A percentile compares a stretch with the other conserved stretches of the same genome.
These are phyloP conservation scores for Trichosporon sp. DNA, from an alignment of 1,284 basidiomycete species.

Conservation along the genomic window DNA sequence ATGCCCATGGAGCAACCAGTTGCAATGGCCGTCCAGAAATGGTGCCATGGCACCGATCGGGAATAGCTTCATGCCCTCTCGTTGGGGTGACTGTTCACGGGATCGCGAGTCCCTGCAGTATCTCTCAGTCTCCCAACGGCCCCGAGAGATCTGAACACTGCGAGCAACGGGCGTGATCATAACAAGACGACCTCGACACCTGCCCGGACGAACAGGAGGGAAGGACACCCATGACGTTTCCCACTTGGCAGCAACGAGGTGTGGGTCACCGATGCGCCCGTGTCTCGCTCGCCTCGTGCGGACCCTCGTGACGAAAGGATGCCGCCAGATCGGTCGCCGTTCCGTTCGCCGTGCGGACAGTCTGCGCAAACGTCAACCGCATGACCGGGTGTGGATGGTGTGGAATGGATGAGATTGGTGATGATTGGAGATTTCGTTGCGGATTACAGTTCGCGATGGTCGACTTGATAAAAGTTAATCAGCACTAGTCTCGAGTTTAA, in stretches of 20 bases:
- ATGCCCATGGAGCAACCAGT: background rate
- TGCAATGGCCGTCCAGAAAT: background rate
- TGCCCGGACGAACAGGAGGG: background rate
- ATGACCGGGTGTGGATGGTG: background rate
- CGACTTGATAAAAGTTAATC: slow-evolving; percentile 19
- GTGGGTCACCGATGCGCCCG: background rate
- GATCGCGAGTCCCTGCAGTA: background rate
- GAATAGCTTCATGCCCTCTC: background rate
- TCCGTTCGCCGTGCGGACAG: background rate
- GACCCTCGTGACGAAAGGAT: background rate
- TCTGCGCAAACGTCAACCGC: background rate
- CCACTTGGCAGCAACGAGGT: slow-evolving; percentile 18
- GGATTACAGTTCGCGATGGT: slow-evolving; percentile 8
- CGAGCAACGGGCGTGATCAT: background rate
- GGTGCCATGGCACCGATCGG: background rate
- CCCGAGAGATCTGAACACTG: background rate
- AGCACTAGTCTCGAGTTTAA: slow-evolving; percentile 5
- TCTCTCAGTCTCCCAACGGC: background rate
- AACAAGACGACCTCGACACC: slow-evolving; percentile 4
- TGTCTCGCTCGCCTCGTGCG: background rate
- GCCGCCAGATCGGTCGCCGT: background rate
- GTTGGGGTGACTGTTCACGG: background rate
- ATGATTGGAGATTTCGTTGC: background rate
- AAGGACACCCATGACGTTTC: background rate
- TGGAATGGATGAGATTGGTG: background rate